Conservation (phyloP, 352 stramenopile species). For the Lagenidium sp. region DNA sequence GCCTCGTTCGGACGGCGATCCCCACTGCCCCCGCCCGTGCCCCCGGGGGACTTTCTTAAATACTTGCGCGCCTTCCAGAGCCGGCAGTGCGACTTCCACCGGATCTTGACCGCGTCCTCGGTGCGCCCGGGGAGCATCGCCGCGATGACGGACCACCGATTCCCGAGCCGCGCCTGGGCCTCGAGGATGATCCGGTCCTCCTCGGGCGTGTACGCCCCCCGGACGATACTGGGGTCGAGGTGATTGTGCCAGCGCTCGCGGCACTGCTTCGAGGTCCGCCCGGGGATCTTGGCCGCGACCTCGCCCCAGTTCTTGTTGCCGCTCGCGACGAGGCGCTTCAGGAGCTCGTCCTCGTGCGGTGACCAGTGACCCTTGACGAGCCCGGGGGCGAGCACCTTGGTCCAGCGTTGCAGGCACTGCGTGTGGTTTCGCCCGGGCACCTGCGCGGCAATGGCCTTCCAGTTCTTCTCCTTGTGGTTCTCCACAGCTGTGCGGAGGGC, state of each 20-base stretch:
- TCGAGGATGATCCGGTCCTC: conserved; percentile 87
- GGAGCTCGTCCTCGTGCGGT: conserved; percentile 79
- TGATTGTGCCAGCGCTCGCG: conserved; percentile 88
- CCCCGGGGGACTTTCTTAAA: conserved; percentile 40
- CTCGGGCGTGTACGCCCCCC: conserved; percentile 80
- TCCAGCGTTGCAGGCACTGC: conserved; percentile 89
- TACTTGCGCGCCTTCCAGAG: conserved; percentile 79
- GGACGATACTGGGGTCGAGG: conserved; percentile 82
- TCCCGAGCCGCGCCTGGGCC: conserved; percentile 77
- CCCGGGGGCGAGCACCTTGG: conserved; percentile 81
- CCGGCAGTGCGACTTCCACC: conserved; percentile 86
- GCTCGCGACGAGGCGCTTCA: conserved; percentile 67
- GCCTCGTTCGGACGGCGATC: neutral
- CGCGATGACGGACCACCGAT: conserved; percentile 88
- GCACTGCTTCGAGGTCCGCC: conserved; percentile 86
- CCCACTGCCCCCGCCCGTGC: neutral
- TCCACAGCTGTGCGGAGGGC: conserved; percentile 74
- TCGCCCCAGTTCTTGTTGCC: conserved; percentile 87
- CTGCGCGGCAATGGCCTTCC: conserved; percentile 87
- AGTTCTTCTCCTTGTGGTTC: conserved; percentile 87
- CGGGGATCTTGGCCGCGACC: conserved; percentile 77
- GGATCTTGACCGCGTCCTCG: conserved; percentile 90
- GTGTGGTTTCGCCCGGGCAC: conserved; percentile 86
- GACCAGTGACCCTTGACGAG: conserved; percentile 89
- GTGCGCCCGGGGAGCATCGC: conserved; percentile 80